These are phyloP conservation scores for Gaertneriomyces semiglobifer DNA, from an alignment of 192 early-diverging fungal species.

Conservation along the genomic window DNA sequence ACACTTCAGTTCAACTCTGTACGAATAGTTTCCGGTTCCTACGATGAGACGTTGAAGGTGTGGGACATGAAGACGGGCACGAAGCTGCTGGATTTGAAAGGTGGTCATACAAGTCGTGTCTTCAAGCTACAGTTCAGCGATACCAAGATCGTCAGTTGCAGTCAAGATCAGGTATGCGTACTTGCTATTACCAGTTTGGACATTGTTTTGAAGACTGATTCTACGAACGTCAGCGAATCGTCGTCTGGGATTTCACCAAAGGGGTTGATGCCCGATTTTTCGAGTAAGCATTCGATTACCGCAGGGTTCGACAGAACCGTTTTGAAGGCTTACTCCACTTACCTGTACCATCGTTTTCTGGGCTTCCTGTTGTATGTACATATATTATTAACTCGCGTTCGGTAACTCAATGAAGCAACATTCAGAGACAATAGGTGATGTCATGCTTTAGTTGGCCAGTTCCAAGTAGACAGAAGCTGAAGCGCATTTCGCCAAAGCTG, in stretches of 20 bases:
- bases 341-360: too few species aligned
- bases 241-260: constrained; percentile 68
- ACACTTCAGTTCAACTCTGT: constrained; percentile 65
- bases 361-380: too few species aligned
- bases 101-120: constrained; percentile 49
- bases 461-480: too few species aligned
- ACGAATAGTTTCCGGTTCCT: constrained; percentile 79
- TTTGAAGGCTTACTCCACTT: too few species aligned
- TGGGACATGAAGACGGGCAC: constrained; percentile 74
- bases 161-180: constrained; percentile 35
- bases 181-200: neutral
- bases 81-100: constrained; percentile 28
- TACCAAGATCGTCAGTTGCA: constrained; percentile 77
- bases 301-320: neutral
- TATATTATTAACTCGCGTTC: too few species aligned
- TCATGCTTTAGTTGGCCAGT: too few species aligned
- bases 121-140: constrained; percentile 81
- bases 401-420: too few species aligned
- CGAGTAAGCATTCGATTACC: neutral
- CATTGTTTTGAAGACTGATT: neutral
- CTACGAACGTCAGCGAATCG: constrained; percentile 47
- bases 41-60: constrained; percentile 83
- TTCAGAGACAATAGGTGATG: too few species aligned
- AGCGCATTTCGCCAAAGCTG: too few species aligned
- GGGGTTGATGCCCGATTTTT: constrained; percentile 55